Base-by-base conservation (phyloP, 2,329 filamentous ascomycete genomes). In the Penicillium janthinellum region DNA sequence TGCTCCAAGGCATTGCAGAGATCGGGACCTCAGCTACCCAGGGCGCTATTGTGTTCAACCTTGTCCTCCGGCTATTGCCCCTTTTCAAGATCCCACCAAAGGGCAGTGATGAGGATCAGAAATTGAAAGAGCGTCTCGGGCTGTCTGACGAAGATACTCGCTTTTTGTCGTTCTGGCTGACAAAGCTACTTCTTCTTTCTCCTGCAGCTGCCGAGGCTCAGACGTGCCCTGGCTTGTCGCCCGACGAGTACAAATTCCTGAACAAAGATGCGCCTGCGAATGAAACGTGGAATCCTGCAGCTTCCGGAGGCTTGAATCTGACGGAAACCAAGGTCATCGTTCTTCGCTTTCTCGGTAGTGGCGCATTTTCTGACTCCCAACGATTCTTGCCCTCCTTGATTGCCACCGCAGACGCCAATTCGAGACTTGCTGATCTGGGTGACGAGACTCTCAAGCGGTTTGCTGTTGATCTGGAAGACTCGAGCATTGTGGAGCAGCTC, bases 371-470 rank as follows among this genome's bases (percentile, higher is more conserved):
- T 0, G 92, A 97, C 62, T 78, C 86, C 0, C 91, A 98, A 71
- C 88, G 92, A 35, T 92, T 97, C 67, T 75, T 97, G 12, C 90
- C 94, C 0, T 90, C 92, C 0, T 77, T 98, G 1, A 92, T 90
- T 72, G 92, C 93, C 5, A 89, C 92, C 28, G 88, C 92, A 0
- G 93, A 93, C 75, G 80, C 88, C 1, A 95, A 97, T 65, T 91
- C 88, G 38, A 86, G 89, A 8, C 88, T 97, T 39, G 88, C 90
- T 11, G 87, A 90, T n/a, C 80, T 91, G n/a, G 94, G 91, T 0
- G 92, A 97, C 58, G 92, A 96, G 68, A 86, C 96, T 51, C 77
- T 98, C 64, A 99, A 97, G 76, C 84, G 93, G 64, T 90, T 86
- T 34, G 84, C 81, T 31, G 80, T 85, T 10, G 80, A 86, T 1